Evolutionary conservation across 1,139 yeast species (phyloP), one percentile per base, ranked within the genome.

Genomic region (Saccharomyces hybrid): DNA sequence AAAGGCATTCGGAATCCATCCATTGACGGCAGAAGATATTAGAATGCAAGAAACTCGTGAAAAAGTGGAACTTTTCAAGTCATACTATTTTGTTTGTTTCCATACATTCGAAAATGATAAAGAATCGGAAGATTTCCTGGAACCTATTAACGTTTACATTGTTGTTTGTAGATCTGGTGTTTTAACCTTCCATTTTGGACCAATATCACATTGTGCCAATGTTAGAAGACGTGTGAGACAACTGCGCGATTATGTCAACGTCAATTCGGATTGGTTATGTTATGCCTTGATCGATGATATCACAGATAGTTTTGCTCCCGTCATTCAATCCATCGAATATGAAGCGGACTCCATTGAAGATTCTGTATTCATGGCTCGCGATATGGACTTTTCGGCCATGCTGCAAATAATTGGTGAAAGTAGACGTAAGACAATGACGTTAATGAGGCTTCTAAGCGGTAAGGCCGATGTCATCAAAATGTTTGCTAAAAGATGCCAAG

Each of bases 391-490:
- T 63, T 78, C 88, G 55, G 73, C 74, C 49, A 86, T 89, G 89
- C 75, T 91, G 64, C 81, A 82, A 59, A 78, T 86, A 60, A 88
- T 91, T 61, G 97, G 97, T 55, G 95, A 88, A 65, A 82, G 96
- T n/a, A 80, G 98, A 69, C 78, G 93, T 58, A 88, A 86, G 66
- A 95, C 90, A 46, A 91, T 91, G 97, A 86, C 96, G 0, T 75
- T 91, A 68, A 84, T 93, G 88, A 79, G 99, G 65, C 76, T 93
- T 58, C 77, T 93, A 53, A 84, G 95, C 26, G 96, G 97, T 58
- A 93, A 93, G 70, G 98, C 99, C 0, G 99, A 95, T 70, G 99
- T 93, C 56, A 89, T 93, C 65, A 88, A 88, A 66, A 93, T 91
- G 96, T 90, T 93, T 77, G 96, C 97, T 42, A 93, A 93, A 69